Evolutionary conservation across 2,329 filamentous ascomycete genomes (phyloP).

Genomic region (Cladophialophora exuberans): DNA sequence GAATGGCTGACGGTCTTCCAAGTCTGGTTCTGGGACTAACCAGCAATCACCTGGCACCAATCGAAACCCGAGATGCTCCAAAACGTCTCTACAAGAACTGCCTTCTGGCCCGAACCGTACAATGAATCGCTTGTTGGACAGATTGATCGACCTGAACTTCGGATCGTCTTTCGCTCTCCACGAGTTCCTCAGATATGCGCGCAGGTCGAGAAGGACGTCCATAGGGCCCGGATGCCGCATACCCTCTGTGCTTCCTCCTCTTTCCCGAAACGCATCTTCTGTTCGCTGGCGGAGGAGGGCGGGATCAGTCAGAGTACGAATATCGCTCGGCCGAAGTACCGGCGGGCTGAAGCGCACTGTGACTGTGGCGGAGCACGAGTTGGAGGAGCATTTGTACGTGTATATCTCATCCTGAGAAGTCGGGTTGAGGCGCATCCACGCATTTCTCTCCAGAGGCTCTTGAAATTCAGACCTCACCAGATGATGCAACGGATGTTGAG

Average conservation of each 20-base stretch:
- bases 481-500: constrained; percentile 64
- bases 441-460: constrained; percentile 27
- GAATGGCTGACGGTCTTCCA: constrained; percentile 42
- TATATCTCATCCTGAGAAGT: constrained; percentile 45
- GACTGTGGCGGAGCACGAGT: constrained; percentile 58
- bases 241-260: constrained; percentile 44
- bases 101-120: constrained; percentile 64
- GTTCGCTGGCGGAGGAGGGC: constrained; percentile 57
- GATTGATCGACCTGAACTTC: constrained; percentile 53
- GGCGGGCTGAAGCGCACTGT: constrained; percentile 58
- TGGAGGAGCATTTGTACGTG: constrained; percentile 62
- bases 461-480: constrained; percentile 48
- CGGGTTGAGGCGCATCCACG: constrained; percentile 37
- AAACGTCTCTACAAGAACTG: constrained; percentile 56
- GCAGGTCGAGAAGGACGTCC: constrained; percentile 60
- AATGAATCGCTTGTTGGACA: constrained; percentile 66
- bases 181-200: constrained; percentile 64
- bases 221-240: constrained; percentile 55
- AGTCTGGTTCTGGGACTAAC: constrained; percentile 45
- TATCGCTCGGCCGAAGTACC: constrained; percentile 52
- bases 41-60: constrained; percentile 45
- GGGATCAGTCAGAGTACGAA: constrained; percentile 58
- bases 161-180: constrained; percentile 48
- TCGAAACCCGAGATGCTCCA: constrained; percentile 62
- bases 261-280: constrained; percentile 50